These are phyloP conservation scores for Fusarium brachygibbosum DNA, from an alignment of 2,329 filamentous ascomycete genomes.

Conservation along the genomic window DNA sequence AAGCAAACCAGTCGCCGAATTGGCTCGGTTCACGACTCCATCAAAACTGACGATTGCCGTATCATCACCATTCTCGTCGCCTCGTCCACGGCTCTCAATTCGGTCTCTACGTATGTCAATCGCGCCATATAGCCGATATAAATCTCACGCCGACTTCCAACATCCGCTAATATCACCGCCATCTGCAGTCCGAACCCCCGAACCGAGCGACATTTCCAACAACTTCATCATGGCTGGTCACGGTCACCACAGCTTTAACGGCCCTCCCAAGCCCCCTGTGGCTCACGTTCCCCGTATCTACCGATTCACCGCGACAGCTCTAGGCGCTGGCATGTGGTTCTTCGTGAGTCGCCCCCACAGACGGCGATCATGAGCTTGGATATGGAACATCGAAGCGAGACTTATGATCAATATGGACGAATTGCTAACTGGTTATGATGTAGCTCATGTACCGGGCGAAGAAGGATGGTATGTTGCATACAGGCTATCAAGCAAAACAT, in stretches of 20 bases:
- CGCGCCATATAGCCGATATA: rapidly evolving
- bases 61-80: constrained; percentile 30
- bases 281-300: constrained; percentile 75
- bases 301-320: constrained; percentile 85
- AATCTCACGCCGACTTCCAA: background rate
- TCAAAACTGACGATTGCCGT: constrained; percentile 35
- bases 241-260: constrained; percentile 49
- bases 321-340: constrained; percentile 99
- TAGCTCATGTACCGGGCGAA: constrained; percentile 96
- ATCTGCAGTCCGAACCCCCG: constrained; percentile 19
- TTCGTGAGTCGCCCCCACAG: constrained; percentile 74
- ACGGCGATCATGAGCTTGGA: background rate
- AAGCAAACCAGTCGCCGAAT: constrained; percentile 40
- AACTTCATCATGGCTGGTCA: constrained; percentile 46
- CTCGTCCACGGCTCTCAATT: constrained; percentile 40
- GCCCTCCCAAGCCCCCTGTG: constrained; percentile 58
- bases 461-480: constrained; percentile 79
- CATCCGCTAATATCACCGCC: constrained; percentile 6
- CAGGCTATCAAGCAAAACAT: background rate
- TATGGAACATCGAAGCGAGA: background rate
- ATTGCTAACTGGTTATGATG: constrained; percentile 27
- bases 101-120: constrained; percentile 42
- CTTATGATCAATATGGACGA: background rate
- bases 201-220: constrained; percentile 28
- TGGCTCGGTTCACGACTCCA: constrained; percentile 43